Conservation (phyloP, 2,329 filamentous ascomycete species). For the Claviceps paspali region DNA sequence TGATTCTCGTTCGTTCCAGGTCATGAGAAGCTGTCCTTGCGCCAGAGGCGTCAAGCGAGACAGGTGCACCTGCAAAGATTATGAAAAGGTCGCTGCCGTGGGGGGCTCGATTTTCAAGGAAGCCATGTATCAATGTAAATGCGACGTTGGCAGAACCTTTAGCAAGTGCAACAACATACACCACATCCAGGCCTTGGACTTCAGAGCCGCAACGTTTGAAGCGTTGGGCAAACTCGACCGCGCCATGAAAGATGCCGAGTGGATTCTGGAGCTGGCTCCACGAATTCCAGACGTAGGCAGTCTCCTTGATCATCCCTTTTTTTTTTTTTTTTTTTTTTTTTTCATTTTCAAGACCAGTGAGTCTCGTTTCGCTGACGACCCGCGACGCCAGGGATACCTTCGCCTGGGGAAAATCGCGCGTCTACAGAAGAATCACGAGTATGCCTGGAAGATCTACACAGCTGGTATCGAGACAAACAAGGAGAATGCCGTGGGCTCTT, state of each 20-base stretch:
- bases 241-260: conserved; percentile 25
- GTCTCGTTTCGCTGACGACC: not conserved
- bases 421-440: conserved; percentile 20
- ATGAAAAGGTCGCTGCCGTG: conserved; percentile 17
- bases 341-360: no score
- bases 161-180: conserved; percentile 22
- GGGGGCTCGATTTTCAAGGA: conserved; percentile 25
- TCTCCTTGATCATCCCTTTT: no score
- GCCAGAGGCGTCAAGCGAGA: conserved; percentile 18
- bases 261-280: conserved; percentile 27
- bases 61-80: no score
- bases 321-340: no score
- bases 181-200: conserved; percentile 26
- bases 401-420: conserved; percentile 25
- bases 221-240: conserved; percentile 21
- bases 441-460: conserved; percentile 25
- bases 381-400: conserved; percentile 23
- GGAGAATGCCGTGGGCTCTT: conserved; percentile 13
- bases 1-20: conserved; percentile 10
- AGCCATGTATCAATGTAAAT: conserved; percentile 25
- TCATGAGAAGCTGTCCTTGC: conserved; percentile 22
- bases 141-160: conserved; percentile 21
- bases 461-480: conserved; percentile 21
- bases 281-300: no score
- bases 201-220: conserved; percentile 25